A percentile compares a stretch with the other conserved stretches of the same genome.
phyloP scores from a whole-genome alignment of 202 grass and related monocot species.

The Cymbopogon flexuosus region DNA sequence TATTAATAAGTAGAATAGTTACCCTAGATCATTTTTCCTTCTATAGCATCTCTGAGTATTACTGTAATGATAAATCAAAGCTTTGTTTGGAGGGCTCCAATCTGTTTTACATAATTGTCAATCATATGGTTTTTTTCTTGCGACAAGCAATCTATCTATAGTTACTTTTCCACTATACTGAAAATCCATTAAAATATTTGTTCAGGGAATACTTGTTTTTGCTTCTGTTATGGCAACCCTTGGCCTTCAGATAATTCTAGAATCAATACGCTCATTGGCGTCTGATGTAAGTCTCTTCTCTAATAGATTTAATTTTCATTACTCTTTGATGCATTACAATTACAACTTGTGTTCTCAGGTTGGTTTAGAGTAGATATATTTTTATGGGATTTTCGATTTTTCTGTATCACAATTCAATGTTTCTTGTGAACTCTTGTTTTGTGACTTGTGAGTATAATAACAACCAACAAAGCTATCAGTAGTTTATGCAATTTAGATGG shows the following conservation, averaged over 20 bases:
- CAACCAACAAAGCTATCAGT: not conserved
- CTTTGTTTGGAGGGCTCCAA: not conserved
- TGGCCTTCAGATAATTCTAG: constrained; percentile 95
- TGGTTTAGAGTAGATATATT: not conserved
- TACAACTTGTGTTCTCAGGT: not conserved
- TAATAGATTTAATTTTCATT: not conserved
- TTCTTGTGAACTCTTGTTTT: not conserved
- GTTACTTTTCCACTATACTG: constrained; percentile 13
- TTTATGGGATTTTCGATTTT: not conserved
- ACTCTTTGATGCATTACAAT: not conserved
- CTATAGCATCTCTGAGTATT: not conserved
- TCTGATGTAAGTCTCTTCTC: constrained; percentile 59
- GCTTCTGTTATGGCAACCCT: constrained; percentile 98
- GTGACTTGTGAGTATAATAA: not conserved
- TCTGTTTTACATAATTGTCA: not conserved
- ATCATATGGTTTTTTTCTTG: not conserved
- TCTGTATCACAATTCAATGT: not conserved
- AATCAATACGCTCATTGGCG: constrained; percentile 65
- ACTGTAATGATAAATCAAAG: not conserved
- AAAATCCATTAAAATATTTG: constrained; percentile 16
- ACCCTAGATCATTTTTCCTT: not conserved
- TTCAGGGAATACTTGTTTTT: constrained; percentile 97
- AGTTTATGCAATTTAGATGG: not conserved
- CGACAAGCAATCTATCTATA: not conserved
- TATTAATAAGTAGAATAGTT: not conserved